These are phyloP conservation scores for Psidium guajava DNA, from an alignment of 345 rosid genomes.

Conservation along the genomic window DNA sequence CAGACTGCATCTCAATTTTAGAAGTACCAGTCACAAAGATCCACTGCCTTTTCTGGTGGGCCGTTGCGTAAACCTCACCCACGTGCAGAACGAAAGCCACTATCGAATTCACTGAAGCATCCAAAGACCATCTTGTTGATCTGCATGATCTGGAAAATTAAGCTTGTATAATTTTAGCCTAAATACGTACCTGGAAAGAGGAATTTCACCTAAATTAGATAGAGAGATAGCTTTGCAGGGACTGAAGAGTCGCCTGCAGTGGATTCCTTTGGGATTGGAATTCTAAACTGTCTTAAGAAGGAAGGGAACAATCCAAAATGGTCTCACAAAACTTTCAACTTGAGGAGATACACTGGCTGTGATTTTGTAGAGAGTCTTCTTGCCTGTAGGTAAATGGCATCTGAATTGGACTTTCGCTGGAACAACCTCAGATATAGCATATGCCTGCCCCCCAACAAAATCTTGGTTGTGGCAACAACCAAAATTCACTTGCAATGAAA, in stretches of 20 bases:
- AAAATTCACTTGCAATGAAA: not conserved
- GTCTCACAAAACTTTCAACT: conserved; percentile 46
- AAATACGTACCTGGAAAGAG: conserved; percentile 44
- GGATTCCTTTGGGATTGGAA: not conserved
- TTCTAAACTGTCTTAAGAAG: not conserved
- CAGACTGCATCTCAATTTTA: conserved; percentile 16
- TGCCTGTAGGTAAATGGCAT: conserved; percentile 69
- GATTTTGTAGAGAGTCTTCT: conserved; percentile 61
- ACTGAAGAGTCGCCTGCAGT: conserved; percentile 68
- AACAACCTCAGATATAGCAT: conserved; percentile 46
- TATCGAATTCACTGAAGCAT: conserved; percentile 82
- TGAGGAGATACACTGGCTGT: conserved; percentile 42
- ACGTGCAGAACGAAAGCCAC: conserved; percentile 63
- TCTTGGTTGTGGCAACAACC: conserved; percentile 32
- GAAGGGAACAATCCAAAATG: conserved; percentile 1
- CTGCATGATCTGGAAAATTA: not conserved
- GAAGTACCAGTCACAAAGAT: conserved; percentile 80
- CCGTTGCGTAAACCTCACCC: conserved; percentile 49
- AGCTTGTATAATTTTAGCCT: not conserved
- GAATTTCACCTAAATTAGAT: conserved; percentile 59
- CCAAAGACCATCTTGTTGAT: not conserved
- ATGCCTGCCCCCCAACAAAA: conserved; percentile 74
- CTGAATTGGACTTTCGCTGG: conserved; percentile 47
- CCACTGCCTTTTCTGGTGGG: conserved; percentile 73
- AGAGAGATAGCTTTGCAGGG: conserved; percentile 49